Base-by-base conservation (phyloP, 2,329 filamentous ascomycete species). In the Saccharata proteae region DNA sequence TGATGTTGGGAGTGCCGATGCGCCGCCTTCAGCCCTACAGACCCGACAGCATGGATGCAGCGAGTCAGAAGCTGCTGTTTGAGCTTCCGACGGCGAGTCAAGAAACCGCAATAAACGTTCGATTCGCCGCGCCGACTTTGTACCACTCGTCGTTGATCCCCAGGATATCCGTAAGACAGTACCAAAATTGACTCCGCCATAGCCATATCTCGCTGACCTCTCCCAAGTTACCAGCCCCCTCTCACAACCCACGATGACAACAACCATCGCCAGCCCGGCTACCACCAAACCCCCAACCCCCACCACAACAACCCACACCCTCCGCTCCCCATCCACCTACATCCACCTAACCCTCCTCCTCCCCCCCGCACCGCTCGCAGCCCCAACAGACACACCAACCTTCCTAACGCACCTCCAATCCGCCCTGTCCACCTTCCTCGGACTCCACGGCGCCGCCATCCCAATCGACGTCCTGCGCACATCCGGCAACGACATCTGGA, bases 401-500 rank as follows among this genome's bases (percentile, higher is more conserved):
- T 63, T 70, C 15, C 73, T 72, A 27, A 62, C 71, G 1, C 72
- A 77, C 47, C 68, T 77, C 43, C 71, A 67, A 5, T 52, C 68
- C 3, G 77, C 78, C 0, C 56, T 84, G 12, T 62, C 61, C 2
- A 74, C 77, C 40, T 83, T 80, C 42, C 65, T 84, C 0, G 80
- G 80, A 11, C 52, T 71, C n/a, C 73, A 71, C 2, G 80, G 80
- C 9, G 57, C 63, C 3, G 74, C 73, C 12, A 72, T 83, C 9
- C 56, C 73, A 3, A 47, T 83, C 30, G 80, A 85, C 46, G 68
- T 84, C 19, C 63, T 85, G 23, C 72, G 74, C 42, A 58, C 76
- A 0, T 55, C 10, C 20, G 10, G 10, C 11, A 9, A 47, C 5
- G 61, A 72, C 28, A 69, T 69, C 34, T 82, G 77, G 75, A 51